A percentile compares a stretch with the other conserved stretches of the same genome.
Evolutionary conservation across 768 basidiomycete species (phyloP).

Genomic region (Rhizopogon roseolus): DNA sequence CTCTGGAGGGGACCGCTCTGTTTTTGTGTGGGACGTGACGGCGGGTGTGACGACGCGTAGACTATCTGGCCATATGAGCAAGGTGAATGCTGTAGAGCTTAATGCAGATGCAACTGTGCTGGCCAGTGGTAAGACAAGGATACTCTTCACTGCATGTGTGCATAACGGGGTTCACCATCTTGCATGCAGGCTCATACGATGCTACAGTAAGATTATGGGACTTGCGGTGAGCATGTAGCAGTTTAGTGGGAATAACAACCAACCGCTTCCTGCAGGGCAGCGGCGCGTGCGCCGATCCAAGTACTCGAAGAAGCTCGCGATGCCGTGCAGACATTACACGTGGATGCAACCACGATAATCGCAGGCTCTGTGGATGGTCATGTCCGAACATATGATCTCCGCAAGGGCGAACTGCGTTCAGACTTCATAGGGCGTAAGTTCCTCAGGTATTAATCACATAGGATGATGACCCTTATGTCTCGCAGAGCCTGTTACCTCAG

Average conservation of each 20-base stretch:
- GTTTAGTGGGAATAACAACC: not conserved
- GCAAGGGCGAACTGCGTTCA: constrained; percentile 84
- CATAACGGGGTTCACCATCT: not conserved
- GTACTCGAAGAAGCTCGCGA: constrained; percentile 85
- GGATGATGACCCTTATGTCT: not conserved
- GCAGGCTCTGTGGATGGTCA: constrained; percentile 90
- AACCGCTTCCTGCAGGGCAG: constrained; percentile 42
- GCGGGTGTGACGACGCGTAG: constrained; percentile 80
- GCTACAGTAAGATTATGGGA: constrained; percentile 92
- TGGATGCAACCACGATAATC: constrained; percentile 61
- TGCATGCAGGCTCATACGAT: constrained; percentile 77
- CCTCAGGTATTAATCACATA: not conserved
- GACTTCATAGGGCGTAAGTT: constrained; percentile 88
- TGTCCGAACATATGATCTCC: constrained; percentile 90
- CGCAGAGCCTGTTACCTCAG: constrained; percentile 81
- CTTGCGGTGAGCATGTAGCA: constrained; percentile 51
- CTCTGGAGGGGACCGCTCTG: constrained; percentile 87
- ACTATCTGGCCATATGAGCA: constrained; percentile 85
- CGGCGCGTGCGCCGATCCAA: constrained; percentile 84
- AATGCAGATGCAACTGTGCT: constrained; percentile 83
- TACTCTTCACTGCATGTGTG: not conserved
- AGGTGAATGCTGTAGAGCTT: constrained; percentile 88
- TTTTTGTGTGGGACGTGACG: constrained; percentile 95
- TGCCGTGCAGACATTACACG: constrained; percentile 74
- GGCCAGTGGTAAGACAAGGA: constrained; percentile 65